These are phyloP conservation scores for Lentithecium fluviatile DNA, from an alignment of 495 filamentous ascomycete species.

Conservation along the genomic window DNA sequence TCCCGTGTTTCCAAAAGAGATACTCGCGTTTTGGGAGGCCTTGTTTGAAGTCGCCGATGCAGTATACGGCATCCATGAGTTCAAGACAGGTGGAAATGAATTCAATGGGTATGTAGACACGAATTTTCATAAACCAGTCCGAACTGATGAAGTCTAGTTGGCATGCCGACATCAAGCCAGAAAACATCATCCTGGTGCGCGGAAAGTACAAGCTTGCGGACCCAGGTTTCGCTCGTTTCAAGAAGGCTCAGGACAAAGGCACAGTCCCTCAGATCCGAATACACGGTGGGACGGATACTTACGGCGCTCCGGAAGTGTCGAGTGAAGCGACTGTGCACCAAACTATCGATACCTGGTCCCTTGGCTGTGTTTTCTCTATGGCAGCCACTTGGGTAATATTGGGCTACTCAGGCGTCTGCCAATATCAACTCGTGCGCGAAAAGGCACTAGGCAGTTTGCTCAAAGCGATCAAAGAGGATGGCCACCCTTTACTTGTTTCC, in stretches of 20 bases:
- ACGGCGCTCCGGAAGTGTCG: slow-evolving; percentile 35
- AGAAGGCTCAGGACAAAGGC: slow-evolving; percentile 20
- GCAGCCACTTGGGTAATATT: slow-evolving; percentile 47
- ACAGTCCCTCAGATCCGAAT: slow-evolving; percentile 16
- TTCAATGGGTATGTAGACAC: background rate
- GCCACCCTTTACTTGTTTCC: slow-evolving; percentile 22
- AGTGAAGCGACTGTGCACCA: slow-evolving; percentile 32
- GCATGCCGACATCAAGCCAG: slow-evolving; percentile 48
- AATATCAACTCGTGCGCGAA: slow-evolving; percentile 11
- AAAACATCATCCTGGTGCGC: slow-evolving; percentile 44
- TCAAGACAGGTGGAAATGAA: background rate
- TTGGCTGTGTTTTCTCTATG: slow-evolving; percentile 48
- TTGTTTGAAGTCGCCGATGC: background rate
- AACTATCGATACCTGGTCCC: slow-evolving; percentile 47
- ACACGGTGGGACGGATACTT: slow-evolving; percentile 43
- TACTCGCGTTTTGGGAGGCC: background rate
- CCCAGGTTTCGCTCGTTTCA: slow-evolving; percentile 45
- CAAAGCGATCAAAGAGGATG: background rate
- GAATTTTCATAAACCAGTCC: background rate
- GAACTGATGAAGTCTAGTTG: slow-evolving; percentile 32
- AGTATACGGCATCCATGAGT: background rate
- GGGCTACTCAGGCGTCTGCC: slow-evolving; percentile 36
- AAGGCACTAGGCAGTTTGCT: slow-evolving; percentile 8
- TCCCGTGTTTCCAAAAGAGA: slow-evolving; percentile 37
- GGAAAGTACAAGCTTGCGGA: slow-evolving; percentile 48